Conservation (phyloP, 306 rosid species). For the Heteromeles arbutifolia region DNA sequence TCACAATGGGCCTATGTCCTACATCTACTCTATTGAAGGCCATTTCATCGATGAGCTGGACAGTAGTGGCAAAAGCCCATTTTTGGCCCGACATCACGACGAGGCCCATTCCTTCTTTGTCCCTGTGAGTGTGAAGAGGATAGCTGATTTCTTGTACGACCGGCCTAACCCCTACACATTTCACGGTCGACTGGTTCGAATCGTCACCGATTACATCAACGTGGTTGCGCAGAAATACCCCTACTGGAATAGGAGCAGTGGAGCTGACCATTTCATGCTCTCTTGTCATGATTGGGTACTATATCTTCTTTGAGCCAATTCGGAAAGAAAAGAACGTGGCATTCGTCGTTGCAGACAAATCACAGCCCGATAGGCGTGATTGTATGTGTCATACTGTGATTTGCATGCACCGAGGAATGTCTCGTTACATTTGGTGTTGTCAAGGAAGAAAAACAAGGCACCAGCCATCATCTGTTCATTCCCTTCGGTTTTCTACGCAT, state of each 20-base stretch:
- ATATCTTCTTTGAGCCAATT: too few relatives aligned
- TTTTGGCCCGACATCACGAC: conserved; percentile 30
- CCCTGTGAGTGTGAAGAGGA: conserved; percentile 46
- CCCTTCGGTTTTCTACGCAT: neutral
- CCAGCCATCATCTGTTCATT: neutral
- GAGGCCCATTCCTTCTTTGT: conserved; percentile 52
- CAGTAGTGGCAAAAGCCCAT: conserved; percentile 19
- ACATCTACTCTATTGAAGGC: conserved; percentile 66
- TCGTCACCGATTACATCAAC: conserved; percentile 31
- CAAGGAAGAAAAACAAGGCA: neutral
- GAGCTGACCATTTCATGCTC: conserved; percentile 56
- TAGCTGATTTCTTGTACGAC: conserved; percentile 37
- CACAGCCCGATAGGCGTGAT: too few relatives aligned
- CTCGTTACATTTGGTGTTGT: too few relatives aligned
- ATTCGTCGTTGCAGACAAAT: too few relatives aligned
- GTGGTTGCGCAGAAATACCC: conserved; percentile 28
- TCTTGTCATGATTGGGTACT: conserved; percentile 70
- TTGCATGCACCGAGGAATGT: too few relatives aligned
- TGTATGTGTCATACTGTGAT: too few relatives aligned
- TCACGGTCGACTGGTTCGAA: conserved; percentile 22
- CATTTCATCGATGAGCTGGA: conserved; percentile 67
- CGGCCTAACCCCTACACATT: conserved; percentile 13
- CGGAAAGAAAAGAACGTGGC: too few relatives aligned
- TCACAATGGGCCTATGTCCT: conserved; percentile 55
- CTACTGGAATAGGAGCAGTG: conserved; percentile 57